Evolutionary conservation across 2,329 filamentous ascomycete genomes (phyloP), one percentile per base, ranked within the genome.

Genomic region (Aspergillus aculeatus): DNA sequence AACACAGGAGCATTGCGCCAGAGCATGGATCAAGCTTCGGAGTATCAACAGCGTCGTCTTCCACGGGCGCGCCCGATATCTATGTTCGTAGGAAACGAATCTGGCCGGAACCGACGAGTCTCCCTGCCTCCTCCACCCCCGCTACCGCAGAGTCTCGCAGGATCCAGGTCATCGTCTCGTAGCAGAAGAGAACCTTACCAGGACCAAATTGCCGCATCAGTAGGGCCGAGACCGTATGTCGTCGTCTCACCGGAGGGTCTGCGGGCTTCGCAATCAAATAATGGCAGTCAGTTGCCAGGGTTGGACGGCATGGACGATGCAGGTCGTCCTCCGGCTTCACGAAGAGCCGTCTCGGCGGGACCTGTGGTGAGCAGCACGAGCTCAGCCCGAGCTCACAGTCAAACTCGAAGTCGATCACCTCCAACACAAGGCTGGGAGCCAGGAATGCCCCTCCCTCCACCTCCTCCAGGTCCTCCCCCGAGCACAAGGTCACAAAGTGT

Each of bases 361-460:
- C 77, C 78, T 5, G 68, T 77, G 38, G 73, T 75, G 16, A 71
- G 69, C 29, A 75, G 70, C 55, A 65, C 67, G 31, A 64, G 69
- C 12, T 69, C 74, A 26, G 74, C 73, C 29, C 69, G 69, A 48
- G 63, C 70, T 19, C 66, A 71, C 47, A 76, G 73, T 57, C 69
- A 72, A 50, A 69, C 72, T n/a, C 66, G 71, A 24, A 74, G 71
- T 38, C 61, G 63, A 19, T 74, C 73, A 19, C 73, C 73, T 10
- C 70, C 71, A 44, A 68, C 67, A 50, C 66, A 63, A 63, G 70
- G 72, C 52, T 80, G 78, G 79, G 73, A 70, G 51, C 75, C 76
- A 21, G 78, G 78, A 21, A 79, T 80, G 78, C 77, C 78, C 29
- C 72, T 81, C 32, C 79, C 79, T 29, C 78, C 78, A 38, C 79